Evolutionary conservation across 75 land plant species (phyloP), one percentile per base, ranked within the genome.

Genomic region (Selaginella tamariscina): DNA sequence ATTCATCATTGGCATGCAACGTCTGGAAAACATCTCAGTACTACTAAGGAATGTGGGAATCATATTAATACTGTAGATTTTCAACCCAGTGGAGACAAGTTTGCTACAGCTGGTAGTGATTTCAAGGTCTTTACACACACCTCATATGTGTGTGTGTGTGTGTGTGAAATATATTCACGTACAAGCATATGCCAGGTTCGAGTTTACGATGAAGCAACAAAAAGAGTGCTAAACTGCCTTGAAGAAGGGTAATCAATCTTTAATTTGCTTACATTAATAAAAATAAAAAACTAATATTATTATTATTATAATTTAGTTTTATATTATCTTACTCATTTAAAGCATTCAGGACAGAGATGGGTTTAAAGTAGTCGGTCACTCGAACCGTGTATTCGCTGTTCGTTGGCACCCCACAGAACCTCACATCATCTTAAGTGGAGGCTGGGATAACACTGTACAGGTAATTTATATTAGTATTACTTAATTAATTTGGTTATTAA

Each of bases 1-100:
- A 68, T 77, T 21, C 75, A 72, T n/a, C 79, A 77, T 29, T 77
- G 79, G 79, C 79, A 77, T 68, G 74, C 66, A 18, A 72, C 79
- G 5, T 77, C 75, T 0, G 75, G 75, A 32, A 72, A 66, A 44
- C 74, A 70, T 54, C 69, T 72, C 2, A 67, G 71, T 22, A 0
- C 69, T 0, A 62, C 44, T 26, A 28, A 62, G 2, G 79, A 77
- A 32, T 24, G 2, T n/a, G 60, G 44, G 27, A 77, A 77, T 77
- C 68, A 72, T 15, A 64, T 77, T 29, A 71, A 64, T 32, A 23
- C 79, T 1, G 32, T 77, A 26, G 74, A 67, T 24, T 62, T 67
- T 54, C 75, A 72, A 13, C 31, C 69, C 1, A 68, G 32, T 1
- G 79, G 74, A 2, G 55, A 28, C 11, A 67, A 73, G 64, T 77